Evolutionary conservation across 306 rosid genomes (phyloP).

Genomic region (Vicia sativa): DNA sequence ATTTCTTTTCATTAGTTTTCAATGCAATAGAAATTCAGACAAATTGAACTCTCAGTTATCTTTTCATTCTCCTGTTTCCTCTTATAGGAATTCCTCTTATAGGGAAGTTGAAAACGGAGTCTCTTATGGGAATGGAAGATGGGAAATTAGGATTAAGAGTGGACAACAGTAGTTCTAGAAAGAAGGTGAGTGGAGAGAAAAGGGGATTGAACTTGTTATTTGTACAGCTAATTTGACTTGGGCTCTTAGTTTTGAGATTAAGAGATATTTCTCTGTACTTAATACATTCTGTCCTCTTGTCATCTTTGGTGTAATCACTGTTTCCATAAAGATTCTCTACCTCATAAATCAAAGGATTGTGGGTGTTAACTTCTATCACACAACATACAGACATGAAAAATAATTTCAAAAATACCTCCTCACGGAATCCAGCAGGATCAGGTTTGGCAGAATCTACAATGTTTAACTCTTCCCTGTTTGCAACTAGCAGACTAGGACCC

Average conservation of each 20-base stretch:
- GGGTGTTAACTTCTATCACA: background rate
- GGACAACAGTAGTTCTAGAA: background rate
- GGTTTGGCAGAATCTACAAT: constrained; percentile 65
- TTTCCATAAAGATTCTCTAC: background rate
- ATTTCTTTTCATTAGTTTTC: no score
- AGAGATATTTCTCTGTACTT: background rate
- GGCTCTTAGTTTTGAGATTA: background rate
- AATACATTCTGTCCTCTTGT: background rate
- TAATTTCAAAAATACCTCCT: constrained; percentile 63
- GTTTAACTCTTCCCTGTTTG: constrained; percentile 64
- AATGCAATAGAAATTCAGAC: constrained; percentile 1
- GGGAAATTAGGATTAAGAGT: background rate
- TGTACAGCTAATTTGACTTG: background rate
- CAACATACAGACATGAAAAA: constrained; percentile 18
- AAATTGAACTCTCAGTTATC: background rate
- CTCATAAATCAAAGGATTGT: background rate
- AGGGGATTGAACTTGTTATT: background rate
- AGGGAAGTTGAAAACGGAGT: background rate
- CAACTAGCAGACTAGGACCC: constrained; percentile 60
- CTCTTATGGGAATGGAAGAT: background rate
- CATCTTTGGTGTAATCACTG: background rate
- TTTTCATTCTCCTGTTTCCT: constrained; percentile 9
- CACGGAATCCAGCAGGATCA: constrained; percentile 90
- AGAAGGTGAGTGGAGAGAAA: background rate
- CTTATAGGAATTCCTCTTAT: no score